Evolutionary conservation across 1,139 yeast species (phyloP).

Genomic region (Candida labiduridarum): DNA sequence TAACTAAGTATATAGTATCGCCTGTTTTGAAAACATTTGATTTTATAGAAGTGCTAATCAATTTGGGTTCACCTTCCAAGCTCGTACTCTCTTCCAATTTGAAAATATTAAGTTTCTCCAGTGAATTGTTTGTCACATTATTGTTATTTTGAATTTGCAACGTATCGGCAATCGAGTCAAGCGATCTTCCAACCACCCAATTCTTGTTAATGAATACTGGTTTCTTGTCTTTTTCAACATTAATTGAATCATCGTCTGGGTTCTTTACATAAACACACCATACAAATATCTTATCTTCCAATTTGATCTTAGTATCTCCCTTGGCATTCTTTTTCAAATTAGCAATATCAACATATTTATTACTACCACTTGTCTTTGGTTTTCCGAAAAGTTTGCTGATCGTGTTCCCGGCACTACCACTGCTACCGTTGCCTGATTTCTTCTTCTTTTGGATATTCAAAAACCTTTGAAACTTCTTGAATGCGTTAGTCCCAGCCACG

Average conservation of each 20-base stretch:
- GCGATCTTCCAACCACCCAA: constrained; percentile 78
- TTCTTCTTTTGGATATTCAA: constrained; percentile 34
- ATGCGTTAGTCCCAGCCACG: constrained; percentile 38
- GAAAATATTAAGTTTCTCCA: constrained; percentile 50
- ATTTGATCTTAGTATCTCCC: constrained; percentile 66
- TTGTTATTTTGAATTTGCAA: constrained; percentile 60
- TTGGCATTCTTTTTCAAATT: constrained; percentile 54
- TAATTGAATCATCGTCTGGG: constrained; percentile 28
- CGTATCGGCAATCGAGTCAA: constrained; percentile 65
- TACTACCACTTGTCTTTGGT: constrained; percentile 8
- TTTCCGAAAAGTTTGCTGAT: constrained; percentile 21
- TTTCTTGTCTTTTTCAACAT: constrained; percentile 29
- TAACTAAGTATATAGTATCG: constrained; percentile 58
- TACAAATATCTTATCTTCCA: constrained; percentile 60
- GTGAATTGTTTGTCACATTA: constrained; percentile 46
- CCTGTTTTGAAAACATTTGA: constrained; percentile 42
- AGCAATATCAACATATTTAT: constrained; percentile 28
- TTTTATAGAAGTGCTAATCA: constrained; percentile 16
- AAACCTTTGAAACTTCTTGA: constrained; percentile 49
- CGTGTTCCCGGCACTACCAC: constrained; percentile 9
- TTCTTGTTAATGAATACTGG: constrained; percentile 58
- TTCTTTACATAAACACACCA: constrained; percentile 52
- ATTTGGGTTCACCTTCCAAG: constrained; percentile 21
- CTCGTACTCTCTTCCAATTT: constrained; percentile 27
- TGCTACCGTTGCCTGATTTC: constrained; percentile 12